Conservation (phyloP, 2,329 filamentous ascomycete genomes). For the Penicillium aurantiogriseum region DNA sequence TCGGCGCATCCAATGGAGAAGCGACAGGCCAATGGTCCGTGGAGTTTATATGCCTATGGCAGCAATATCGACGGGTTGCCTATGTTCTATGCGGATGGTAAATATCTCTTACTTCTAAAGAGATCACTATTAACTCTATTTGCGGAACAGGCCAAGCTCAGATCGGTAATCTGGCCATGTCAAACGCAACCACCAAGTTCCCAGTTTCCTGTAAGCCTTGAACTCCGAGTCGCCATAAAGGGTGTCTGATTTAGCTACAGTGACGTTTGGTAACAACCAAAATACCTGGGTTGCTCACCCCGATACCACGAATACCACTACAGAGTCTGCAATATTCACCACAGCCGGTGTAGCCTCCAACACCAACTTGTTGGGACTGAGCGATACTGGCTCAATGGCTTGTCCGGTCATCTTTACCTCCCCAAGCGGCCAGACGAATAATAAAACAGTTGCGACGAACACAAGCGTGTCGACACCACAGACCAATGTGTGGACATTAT, state of each 20-base stretch:
- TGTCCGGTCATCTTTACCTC: neutral
- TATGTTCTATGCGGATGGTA: slow-evolving; percentile 4
- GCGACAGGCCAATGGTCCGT: neutral
- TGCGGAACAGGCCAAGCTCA: slow-evolving; percentile 3
- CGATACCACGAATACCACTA: neutral
- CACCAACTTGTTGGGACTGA: neutral
- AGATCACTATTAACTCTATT: neutral
- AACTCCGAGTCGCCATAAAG: neutral
- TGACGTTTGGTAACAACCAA: neutral
- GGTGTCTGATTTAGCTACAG: neutral
- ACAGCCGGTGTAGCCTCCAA: neutral
- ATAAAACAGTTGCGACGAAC: neutral
- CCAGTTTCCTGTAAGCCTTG: neutral
- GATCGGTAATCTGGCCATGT: slow-evolving; percentile 4
- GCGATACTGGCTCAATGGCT: neutral
- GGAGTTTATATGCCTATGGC: slow-evolving; percentile 2
- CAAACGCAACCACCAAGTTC: slow-evolving; percentile 6
- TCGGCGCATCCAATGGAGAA: neutral
- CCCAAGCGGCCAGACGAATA: neutral
- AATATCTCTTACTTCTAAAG: neutral
- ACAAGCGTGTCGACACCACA: neutral
- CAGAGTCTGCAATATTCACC: neutral
- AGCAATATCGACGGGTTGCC: neutral
- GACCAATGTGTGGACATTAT: slow-evolving; percentile 7
- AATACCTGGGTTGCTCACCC: neutral